Base-by-base conservation (phyloP, 2,329 filamentous ascomycete genomes). In the Periconia digitata region DNA sequence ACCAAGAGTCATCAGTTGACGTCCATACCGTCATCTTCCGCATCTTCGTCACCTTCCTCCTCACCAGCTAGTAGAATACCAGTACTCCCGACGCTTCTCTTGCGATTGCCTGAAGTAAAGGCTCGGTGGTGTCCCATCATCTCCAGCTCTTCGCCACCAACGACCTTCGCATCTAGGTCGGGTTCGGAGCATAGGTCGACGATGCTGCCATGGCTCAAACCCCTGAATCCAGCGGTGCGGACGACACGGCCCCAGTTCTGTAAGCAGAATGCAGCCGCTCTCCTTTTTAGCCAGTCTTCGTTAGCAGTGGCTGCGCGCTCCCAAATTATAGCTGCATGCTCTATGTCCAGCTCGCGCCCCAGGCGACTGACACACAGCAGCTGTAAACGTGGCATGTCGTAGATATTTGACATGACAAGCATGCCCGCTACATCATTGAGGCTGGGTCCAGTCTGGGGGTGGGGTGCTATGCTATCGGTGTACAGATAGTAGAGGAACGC, bases 401-500 rank as follows among this genome's bases (percentile, higher is more conserved):
- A 99, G 40, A 97, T 89, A 70, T 97, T 96, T 37, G 91, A 91
- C 89, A 99, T 95, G 55, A 99, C 92, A 3, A 99, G 81, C 71
- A 99, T 84, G 8, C 94, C 92, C 0, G 94, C 92, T 13, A 97
- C 91, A 59, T 96, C 92, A 23, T 86, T 84, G 17, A 96, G 82
- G 8, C 74, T 78, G 0, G 82, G 78, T 40, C 82, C 83, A 53
- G 78, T 61, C 1, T 62, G 59, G 15, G 67, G 65, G 20, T 68
- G 62, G 0, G 66, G 59, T 4, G 74, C 72, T 58, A 99, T 96
- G 59, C 87, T 92, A 71, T 99, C 94, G 0, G 94, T 96, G 72
- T 99, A 99, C 1, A 99, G 82, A 66, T 96, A 99, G 73, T 94
- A 92, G 22, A 99, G 79, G 66, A 99, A 99, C 0, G 92, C 90